phyloP scores from a whole-genome alignment of 1,139 yeast genomes.

The Pichia sp. region DNA sequence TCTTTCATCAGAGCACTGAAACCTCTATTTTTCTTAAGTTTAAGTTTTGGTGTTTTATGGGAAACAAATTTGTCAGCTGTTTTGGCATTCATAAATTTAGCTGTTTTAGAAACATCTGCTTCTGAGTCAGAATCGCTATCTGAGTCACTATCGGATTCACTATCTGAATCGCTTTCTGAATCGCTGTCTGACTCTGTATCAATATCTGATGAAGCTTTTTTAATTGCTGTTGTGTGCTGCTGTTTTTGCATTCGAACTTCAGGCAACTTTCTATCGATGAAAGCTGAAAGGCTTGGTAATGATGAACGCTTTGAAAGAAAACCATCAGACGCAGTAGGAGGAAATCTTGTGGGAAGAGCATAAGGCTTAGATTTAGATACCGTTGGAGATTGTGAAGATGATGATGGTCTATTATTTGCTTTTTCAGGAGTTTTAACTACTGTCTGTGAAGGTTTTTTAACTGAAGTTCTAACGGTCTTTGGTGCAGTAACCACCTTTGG shows the following conservation, averaged over 20 bases:
- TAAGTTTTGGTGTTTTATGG: slow-evolving; percentile 27
- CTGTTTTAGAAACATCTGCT: slow-evolving; percentile 2
- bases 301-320: slow-evolving; percentile 26
- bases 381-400: too few species aligned
- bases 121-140: slow-evolving; percentile 21
- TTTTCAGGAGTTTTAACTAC: not conserved
- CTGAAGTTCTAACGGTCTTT: not conserved
- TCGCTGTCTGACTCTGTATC: slow-evolving; percentile 23
- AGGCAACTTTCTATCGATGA: slow-evolving; percentile 54
- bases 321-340: not conserved
- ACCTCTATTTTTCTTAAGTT: slow-evolving; percentile 37
- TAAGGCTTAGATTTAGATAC: not conserved
- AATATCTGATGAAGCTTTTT: slow-evolving; percentile 13
- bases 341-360: not conserved
- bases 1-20: slow-evolving; percentile 51
- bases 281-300: slow-evolving; percentile 50
- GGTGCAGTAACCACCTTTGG: slow-evolving; percentile 35
- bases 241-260: slow-evolving; percentile 42
- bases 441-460: not conserved
- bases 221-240: slow-evolving; percentile 5
- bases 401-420: not conserved
- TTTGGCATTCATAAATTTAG: slow-evolving; percentile 34
- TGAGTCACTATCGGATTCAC: slow-evolving; percentile 20
- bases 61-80: slow-evolving; percentile 36
- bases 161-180: slow-evolving; percentile 23